A percentile compares a stretch with the other conserved stretches of the same genome.
Conservation (phyloP, 2,329 filamentous ascomycete species). For the Fusarium mangiferae region DNA sequence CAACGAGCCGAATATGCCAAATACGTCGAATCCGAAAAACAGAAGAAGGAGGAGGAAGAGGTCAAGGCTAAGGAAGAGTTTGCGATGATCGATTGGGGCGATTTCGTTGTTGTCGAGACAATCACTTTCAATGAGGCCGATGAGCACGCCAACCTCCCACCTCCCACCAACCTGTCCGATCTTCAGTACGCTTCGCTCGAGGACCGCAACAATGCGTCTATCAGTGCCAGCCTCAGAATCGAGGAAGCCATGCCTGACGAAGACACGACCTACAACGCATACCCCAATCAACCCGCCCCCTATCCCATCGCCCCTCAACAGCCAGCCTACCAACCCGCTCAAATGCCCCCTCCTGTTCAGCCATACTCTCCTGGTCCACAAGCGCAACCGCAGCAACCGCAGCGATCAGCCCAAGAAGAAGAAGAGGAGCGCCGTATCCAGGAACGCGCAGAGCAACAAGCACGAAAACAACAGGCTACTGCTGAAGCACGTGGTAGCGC, state of each 20-base stretch:
- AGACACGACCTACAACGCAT: conserved; percentile 67
- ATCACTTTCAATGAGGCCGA: conserved; percentile 92
- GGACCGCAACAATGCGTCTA: conserved; percentile 90
- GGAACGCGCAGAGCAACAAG: conserved; percentile 68
- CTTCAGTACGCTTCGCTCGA: conserved; percentile 94
- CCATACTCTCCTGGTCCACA: conserved; percentile 34
- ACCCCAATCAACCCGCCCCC: conserved; percentile 50
- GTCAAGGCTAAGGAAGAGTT: conserved; percentile 81
- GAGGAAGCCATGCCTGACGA: conserved; percentile 95
- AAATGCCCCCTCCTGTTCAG: conserved; percentile 55
- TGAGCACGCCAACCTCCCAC: conserved; percentile 85
- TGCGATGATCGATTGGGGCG: conserved; percentile 96
- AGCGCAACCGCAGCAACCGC: conserved; percentile 37
- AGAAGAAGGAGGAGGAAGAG: conserved; percentile 87
- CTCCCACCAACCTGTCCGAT: conserved; percentile 89
- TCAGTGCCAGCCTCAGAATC: conserved; percentile 83
- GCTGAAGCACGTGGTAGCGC: conserved; percentile 77
- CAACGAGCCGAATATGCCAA: conserved; percentile 89
- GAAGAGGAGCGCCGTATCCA: conserved; percentile 72
- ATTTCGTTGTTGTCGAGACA: conserved; percentile 95
- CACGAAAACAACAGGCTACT: conserved; percentile 78
- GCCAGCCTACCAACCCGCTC: conserved; percentile 47
- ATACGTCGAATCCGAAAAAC: conserved; percentile 84
- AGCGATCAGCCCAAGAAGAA: conserved; percentile 62
- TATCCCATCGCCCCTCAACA: conserved; percentile 56